phyloP scores from a whole-genome alignment of 2,329 filamentous ascomycete genomes.

The Colletotrichum sp. region DNA sequence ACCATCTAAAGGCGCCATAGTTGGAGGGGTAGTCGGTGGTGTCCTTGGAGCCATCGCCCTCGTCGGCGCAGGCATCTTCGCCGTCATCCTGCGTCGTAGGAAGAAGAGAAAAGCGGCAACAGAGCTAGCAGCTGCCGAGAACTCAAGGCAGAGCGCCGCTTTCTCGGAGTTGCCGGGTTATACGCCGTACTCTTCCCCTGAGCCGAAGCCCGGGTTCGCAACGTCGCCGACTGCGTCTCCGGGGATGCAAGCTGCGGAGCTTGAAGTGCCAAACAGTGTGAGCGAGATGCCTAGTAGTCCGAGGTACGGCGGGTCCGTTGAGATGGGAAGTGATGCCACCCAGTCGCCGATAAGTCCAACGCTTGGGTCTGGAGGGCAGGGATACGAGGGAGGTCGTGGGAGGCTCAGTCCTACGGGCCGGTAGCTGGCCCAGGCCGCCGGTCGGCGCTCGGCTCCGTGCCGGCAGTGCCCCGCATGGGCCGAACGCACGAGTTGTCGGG shows the following conservation, averaged over 20 bases:
- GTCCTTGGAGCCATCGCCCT: not conserved
- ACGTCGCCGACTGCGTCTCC: not conserved
- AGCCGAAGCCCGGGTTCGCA: not conserved
- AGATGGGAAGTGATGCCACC: slow-evolving; percentile 1
- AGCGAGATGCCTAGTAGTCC: slow-evolving; percentile 13
- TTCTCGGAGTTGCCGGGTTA: slow-evolving; percentile 4
- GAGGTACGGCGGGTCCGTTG: not conserved
- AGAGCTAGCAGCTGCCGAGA: not conserved
- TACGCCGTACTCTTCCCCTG: not conserved
- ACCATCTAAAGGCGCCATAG: not conserved
- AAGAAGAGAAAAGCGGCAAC: not conserved
- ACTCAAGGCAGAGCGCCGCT: not conserved
- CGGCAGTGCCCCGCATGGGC: not conserved
- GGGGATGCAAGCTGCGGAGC: not conserved
- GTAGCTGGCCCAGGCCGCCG: not conserved
- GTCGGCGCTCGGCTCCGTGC: not conserved
- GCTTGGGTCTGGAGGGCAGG: not conserved
- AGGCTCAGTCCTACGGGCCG: not conserved
- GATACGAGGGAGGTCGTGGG: not conserved
- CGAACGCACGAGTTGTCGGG: not conserved
- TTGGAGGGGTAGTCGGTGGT: not conserved
- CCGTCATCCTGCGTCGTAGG: not conserved
- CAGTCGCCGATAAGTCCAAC: not conserved
- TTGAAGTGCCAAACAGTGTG: not conserved
- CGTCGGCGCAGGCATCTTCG: not conserved